phyloP scores from a whole-genome alignment of 768 basidiomycete species.

The Daedaleopsis nitida region DNA sequence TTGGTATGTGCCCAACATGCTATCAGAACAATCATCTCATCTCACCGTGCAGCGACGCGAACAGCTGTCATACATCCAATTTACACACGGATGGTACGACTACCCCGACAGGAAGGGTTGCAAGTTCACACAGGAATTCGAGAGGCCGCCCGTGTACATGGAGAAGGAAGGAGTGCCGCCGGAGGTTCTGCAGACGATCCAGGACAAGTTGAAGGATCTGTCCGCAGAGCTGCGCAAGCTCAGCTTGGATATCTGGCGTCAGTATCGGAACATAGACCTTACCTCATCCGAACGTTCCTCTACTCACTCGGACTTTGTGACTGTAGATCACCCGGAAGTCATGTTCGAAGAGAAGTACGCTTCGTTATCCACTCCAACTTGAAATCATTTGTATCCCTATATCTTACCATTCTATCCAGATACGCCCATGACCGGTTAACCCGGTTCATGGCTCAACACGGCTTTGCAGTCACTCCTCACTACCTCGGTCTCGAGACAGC shows the following conservation, averaged over 20 bases:
- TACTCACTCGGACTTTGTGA: not conserved
- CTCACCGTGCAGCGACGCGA: not conserved
- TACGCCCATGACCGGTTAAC: constrained; percentile 75
- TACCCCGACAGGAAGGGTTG: not conserved
- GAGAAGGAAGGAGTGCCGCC: constrained; percentile 20
- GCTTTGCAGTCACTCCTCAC: constrained; percentile 67
- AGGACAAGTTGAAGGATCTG: constrained; percentile 52
- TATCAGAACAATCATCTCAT: not conserved
- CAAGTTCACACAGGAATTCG: not conserved
- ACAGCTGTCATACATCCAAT: constrained; percentile 11
- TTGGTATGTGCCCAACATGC: not conserved
- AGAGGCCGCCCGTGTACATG: constrained; percentile 27
- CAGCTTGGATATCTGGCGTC: constrained; percentile 75
- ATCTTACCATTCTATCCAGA: constrained; percentile 38
- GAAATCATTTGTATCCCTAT: no score
- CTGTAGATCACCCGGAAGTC: constrained; percentile 22
- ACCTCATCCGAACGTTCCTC: not conserved
- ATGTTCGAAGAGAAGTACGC: constrained; percentile 18
- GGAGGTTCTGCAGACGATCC: constrained; percentile 54
- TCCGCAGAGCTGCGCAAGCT: constrained; percentile 57
- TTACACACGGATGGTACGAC: constrained; percentile 10
- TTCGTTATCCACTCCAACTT: constrained; percentile 39
- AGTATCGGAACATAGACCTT: constrained; percentile 22
- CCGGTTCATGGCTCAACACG: constrained; percentile 63
- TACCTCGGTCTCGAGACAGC: constrained; percentile 76